Base-by-base conservation (phyloP, 805 yeast species). In the Kodamaea leandrae region DNA sequence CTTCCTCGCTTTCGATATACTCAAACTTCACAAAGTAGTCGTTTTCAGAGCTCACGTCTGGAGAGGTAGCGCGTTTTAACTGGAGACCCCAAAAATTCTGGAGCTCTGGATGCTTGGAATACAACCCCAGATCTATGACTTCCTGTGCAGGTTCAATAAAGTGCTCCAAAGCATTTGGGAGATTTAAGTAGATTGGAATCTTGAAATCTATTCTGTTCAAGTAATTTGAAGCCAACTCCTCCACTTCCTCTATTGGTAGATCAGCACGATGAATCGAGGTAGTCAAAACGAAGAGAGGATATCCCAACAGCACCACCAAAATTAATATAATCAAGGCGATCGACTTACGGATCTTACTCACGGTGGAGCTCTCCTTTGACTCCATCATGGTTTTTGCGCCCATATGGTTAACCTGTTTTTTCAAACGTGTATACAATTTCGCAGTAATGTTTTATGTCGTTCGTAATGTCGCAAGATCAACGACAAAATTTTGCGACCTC, bases 241-340 rank as follows among this genome's bases (percentile, higher is more conserved):
- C 54, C 35, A 82, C 68, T 32, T 64, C 63, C 1, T 59, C 62
- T 9, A 65, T 52, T 12, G 86, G 86, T 27, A 85, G 64, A 27
- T 71, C 71, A 2, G 87, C 85, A 40, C 89, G 64, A 51, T 79
- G 72, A 14, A 82, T 76, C 2, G 78, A 61, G 3, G 91, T 82
- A 14, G 91, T 82, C 9, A 24, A 20, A 17, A 25, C 24, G 41
- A 57, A 53, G 36, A 54, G 43, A 9, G 62, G 62, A 16, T 44
- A 46, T 5, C 62, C 62, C 15, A 53, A 42, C 19, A 51, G 16
- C 6, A 53, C 37, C 37, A 57, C 52, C 36, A 46, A 48, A 15
- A 48, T 39, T n/a, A 46, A 36, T 13, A 55, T 46, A n/a, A 48
- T 26, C 4, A 35, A 13, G 26, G 46, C 39, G 26, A 50, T 42